Base-by-base conservation (phyloP, 768 basidiomycete genomes). In the Mycena albidolilacea region DNA sequence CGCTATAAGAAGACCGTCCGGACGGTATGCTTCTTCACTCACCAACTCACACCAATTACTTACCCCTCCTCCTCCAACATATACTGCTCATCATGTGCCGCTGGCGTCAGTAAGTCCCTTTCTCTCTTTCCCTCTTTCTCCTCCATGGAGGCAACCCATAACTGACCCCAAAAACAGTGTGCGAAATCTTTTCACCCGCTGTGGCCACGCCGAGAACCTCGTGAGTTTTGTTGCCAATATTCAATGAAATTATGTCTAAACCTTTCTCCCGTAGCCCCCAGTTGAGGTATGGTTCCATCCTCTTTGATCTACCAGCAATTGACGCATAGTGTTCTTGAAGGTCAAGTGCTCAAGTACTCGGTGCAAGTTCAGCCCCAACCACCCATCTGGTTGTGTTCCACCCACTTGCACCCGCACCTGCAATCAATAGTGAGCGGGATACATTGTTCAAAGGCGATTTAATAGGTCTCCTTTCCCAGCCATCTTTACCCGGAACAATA, bases 291-390 rank as follows among this genome's bases (percentile, higher is more conserved):
- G 21, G 10, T 7, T 17, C 48, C 46, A 5, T 35, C 41, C 4
- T 10, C 57, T 1, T 30, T 44, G 15, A 8, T 12, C 52, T 39
- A 50, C 17, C 30, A 39, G 12, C 58, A 12, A 46, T 38, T 68
- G 52, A 60, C 14, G 41, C 41, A 2, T 43, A 43, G 55, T 44
- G 75, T 75, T 21, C 39, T 39, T 15, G 54, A 77, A 91, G 90
- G 79, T 89, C 57, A 71, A 77, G 39, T 90, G 90, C 78, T 81
- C 84, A 10, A 82, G 78, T 63, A 70, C 72, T 37, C 81, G 80
- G 44, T 91, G 91, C 80, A 88, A 81, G 68, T 90, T 90, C 77
- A 91, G 90, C 63, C 84, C 89, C 0, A 82, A 79, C 62, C 90
- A 91, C 72, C 86, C 87, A 0, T 69, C 68, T 1, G 79, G 77